Evolutionary conservation across 129 eudicot genomes (phyloP), one percentile per base, ranked within the genome.

Genomic region (Cynara cardunculus): DNA sequence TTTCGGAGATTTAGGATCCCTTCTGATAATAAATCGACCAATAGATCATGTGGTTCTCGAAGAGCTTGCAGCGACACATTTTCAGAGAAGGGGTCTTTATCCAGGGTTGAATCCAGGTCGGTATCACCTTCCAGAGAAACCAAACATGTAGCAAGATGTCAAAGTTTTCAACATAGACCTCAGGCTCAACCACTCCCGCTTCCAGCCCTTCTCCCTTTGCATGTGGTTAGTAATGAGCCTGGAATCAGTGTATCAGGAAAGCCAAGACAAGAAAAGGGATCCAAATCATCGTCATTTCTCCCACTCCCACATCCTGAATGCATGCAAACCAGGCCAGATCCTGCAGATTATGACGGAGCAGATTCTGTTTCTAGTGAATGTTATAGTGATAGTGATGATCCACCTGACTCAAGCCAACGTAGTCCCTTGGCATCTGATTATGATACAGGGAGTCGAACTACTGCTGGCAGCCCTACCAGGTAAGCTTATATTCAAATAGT

Each of bases 401-500:
- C 85, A 44, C 87, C 91, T 81, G 98, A 94, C 78, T 94, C 96
- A 25, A 85, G 90, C 75, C 94, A 84, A 74, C 96, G 86, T 69
- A 92, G 97, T 87, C 98, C 97, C 2, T 87, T 87, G 64, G 91
- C 93, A 59, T 88, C 91, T 61, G 98, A 94, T 84, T 89, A 85
- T 87, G 97, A 91, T 66, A 86, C 83, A 71, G 94, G 90, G n/a
- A 83, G 86, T 62, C 89, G 92, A 85, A 89, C 96, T 35, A 85
- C 94, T 14, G 87, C 91, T n/a, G 96, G 98, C 30, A 90, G 96
- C 79, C 97, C 98, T 79, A 89, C 96, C 83, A 89, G 89, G 99
- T 94, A 78, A 90, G 87, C 67, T 35, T 71, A 37, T 74, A 26
- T 28, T 34, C 73, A 35, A 77, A 76, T 13, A 76, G n/a, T n/a